Conservation (phyloP, 2,329 filamentous ascomycete species). For the Cercospora sojina region DNA sequence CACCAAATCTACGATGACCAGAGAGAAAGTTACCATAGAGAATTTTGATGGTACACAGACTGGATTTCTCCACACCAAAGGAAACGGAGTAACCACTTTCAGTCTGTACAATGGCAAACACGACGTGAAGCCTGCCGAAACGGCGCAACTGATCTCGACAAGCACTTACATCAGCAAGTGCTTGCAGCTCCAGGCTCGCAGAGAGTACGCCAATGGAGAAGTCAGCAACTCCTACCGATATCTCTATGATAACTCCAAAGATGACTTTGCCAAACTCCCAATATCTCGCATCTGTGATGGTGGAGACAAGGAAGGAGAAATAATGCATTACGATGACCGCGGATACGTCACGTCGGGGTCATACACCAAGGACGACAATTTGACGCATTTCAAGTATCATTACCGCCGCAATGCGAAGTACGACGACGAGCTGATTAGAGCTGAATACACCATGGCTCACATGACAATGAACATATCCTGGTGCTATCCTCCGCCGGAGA, state of each 20-base stretch:
- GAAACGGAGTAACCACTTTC: conserved; percentile 21
- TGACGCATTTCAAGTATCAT: conserved; percentile 55
- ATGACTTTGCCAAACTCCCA: conserved; percentile 38
- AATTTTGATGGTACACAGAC: neutral
- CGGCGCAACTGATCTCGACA: conserved; percentile 45
- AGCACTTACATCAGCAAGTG: conserved; percentile 52
- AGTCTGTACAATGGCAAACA: conserved; percentile 41
- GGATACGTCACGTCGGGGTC: conserved; percentile 56
- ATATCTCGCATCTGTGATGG: conserved; percentile 46
- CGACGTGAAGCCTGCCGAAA: conserved; percentile 48
- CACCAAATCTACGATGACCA: conserved; percentile 10
- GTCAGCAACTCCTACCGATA: conserved; percentile 53
- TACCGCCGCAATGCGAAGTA: conserved; percentile 56
- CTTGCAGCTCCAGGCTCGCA: conserved; percentile 43
- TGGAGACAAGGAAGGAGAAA: conserved; percentile 48
- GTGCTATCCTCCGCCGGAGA: conserved; percentile 14
- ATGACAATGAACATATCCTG: conserved; percentile 56
- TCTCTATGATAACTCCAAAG: conserved; percentile 47
- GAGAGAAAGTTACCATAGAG: conserved; percentile 9
- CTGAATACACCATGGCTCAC: conserved; percentile 55
- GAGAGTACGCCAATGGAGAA: conserved; percentile 48
- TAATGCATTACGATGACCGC: conserved; percentile 53
- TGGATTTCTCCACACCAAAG: conserved; percentile 10
- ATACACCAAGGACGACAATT: conserved; percentile 53
- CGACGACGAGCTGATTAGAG: conserved; percentile 56